Evolutionary conservation across 23 red algal genomes (phyloP).

Genomic region (Gracilaria domingensis): DNA sequence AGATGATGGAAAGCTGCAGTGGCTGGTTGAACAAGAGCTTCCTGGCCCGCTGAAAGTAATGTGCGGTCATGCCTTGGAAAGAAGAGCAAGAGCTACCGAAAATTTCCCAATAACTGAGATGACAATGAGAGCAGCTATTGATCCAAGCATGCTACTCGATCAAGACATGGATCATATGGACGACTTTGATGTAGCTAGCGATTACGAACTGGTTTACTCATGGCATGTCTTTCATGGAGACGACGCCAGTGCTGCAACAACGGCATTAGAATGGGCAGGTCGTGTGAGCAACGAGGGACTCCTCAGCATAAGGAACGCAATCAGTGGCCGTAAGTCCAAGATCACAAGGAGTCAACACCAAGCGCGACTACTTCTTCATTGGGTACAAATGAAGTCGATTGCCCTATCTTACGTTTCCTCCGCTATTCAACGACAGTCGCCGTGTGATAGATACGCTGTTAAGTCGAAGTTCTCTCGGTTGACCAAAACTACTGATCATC

Average conservation of each 20-base stretch:
- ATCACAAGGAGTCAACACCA: constrained; percentile 3
- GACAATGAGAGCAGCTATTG: constrained; percentile 17
- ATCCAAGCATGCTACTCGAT: constrained; percentile 4
- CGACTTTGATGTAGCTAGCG: constrained; percentile 5
- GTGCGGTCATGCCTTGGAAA: constrained; percentile 55
- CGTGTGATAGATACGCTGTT: constrained; percentile 19
- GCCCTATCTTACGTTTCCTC: constrained; percentile 46
- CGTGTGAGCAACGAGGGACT: constrained; percentile 58
- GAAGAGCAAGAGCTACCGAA: constrained; percentile 61
- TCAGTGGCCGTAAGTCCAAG: not conserved
- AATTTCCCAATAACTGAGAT: constrained; percentile 16
- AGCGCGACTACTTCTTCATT: constrained; percentile 29
- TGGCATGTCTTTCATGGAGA: constrained; percentile 61
- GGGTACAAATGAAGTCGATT: constrained; percentile 49
- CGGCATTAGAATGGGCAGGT: constrained; percentile 65
- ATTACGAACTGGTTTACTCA: constrained; percentile 60
- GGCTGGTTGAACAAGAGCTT: constrained; percentile 54
- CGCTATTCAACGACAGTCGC: constrained; percentile 22
- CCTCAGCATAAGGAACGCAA: constrained; percentile 26
- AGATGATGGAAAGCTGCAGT: constrained; percentile 49
- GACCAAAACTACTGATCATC: not conserved
- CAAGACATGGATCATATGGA: constrained; percentile 12
- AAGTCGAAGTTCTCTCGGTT: constrained; percentile 54
- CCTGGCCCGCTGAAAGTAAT: constrained; percentile 47
- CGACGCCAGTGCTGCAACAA: constrained; percentile 46